Base-by-base conservation (phyloP, 2,329 filamentous ascomycete species). In the Pseudophaeomoniella oleicola region DNA sequence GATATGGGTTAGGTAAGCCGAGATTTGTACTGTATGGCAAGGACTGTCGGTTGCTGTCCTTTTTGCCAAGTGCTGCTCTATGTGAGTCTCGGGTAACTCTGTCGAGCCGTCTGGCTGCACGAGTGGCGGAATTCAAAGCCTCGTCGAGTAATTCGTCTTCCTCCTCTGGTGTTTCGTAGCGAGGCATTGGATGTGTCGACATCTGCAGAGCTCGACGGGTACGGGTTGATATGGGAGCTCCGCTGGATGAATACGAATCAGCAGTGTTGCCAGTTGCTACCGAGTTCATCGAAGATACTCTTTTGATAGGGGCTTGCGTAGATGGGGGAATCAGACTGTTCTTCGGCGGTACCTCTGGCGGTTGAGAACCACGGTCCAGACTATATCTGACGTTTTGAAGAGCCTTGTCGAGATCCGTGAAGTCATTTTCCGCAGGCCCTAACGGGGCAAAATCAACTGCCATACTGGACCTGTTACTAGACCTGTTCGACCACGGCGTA, bases 101-200 rank as follows among this genome's bases (percentile, higher is more conserved):
- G 39, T 76, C 83, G 41, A 93, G 66, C 6, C 75, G 76, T 52
- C 75, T 79, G 51, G 82, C 81, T 5, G 78, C 83, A 42, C 73
- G 75, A 49, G 79, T 78, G 0, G 86, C 82, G 4, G 82, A 84
- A 34, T 77, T 72, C 30, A 94, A 66, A 14, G 78, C 86, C 58
- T 98, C 90, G 47, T 94, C 87, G 6, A 96, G 69, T 6, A 98
- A 70, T 59, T 98, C 90, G 41, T 98, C 90, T 53, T 96, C 88
- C 58, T 98, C 90, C 50, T 93, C 87, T 1, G 90, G 85, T 0
- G 87, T 87, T 52, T 98, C 90, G 53, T 96, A 94, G 43, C 84
- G 79, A 49, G 82, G 80, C 34, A 81, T 75, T 3, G 81, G 81
- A 43, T 85, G 79, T 3, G 69, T 64, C 11, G 83, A 78, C 54